Base-by-base conservation (phyloP, 1,284 basidiomycete species). In the Cutaneotrichosporon curvatum region DNA sequence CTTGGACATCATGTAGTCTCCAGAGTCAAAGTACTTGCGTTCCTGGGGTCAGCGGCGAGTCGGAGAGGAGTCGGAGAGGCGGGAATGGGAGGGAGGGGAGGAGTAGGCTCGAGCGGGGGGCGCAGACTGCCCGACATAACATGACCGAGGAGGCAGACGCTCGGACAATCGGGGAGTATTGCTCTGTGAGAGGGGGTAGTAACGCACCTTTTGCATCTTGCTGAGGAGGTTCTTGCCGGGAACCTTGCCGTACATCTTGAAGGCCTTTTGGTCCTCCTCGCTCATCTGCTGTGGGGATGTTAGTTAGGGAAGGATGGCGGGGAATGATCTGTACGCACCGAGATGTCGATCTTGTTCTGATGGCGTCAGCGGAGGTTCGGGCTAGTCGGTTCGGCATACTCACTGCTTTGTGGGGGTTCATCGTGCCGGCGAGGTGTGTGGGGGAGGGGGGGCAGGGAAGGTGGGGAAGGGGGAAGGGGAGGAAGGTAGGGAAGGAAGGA, bases 1-100 rank as follows among this genome's bases (percentile, higher is more conserved):
- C 73, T 96, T 95, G 46, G 88, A 91, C 60, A 96, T 78, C 43
- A 90, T 90, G 67, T 96, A 96, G 72, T 96, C 91, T 54, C 92
- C 92, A 51, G 92, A 96, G 73, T 96, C 91, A 71, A 96, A 96
- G 76, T 89, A 96, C 72, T 95, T 95, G 65, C 91, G 87, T 71
- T 95, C 91, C 88, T 95, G 62, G 20, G 47, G 53, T 43, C 20
- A 22, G 11, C 19, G 32, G 32, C 25, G 12, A 28, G 25, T 7
- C 7, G 12, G 25, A 12, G 7, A 28, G 25, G 25, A 7, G 25
- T 12, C 12, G 25, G 25, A 28, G 25, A 12, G 12, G 12, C 8
- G 8, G 7, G 25, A 28, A 28, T 12, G 25, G 12, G 25, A 12
- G 7, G 25, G 8, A 7, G 25, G 25, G 25, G 25, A 28, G 12